These are phyloP conservation scores for Eruca vesicaria DNA, from an alignment of 441 rosid genomes.

Conservation along the genomic window DNA sequence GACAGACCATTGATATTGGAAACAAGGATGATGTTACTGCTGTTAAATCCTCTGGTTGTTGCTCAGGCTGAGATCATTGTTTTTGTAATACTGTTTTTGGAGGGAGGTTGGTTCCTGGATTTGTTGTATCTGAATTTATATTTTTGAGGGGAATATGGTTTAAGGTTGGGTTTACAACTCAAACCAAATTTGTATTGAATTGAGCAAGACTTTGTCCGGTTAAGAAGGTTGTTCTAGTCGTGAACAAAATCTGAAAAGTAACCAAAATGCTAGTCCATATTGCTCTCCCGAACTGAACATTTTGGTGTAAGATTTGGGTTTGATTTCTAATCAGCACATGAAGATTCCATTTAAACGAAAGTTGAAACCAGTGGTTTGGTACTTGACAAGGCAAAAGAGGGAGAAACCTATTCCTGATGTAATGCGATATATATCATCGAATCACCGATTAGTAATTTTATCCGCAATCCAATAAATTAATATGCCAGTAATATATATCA, in stretches of 20 bases:
- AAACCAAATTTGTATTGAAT: not conserved
- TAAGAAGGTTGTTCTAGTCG: not conserved
- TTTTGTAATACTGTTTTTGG: not conserved
- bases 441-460: too few relatives aligned
- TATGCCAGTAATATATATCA: too few relatives aligned
- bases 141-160: not conserved
- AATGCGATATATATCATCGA: too few relatives aligned
- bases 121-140: constrained; percentile 3
- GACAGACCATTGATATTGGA: constrained; percentile 63
- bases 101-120: not conserved
- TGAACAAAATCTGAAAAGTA: not conserved
- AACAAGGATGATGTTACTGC: constrained; percentile 63
- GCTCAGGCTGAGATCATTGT: constrained; percentile 46
- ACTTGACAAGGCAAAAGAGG: too few relatives aligned
- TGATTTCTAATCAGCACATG: too few relatives aligned
- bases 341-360: too few relatives aligned
- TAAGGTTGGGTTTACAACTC: constrained; percentile 5
- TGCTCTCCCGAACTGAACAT: too few relatives aligned
- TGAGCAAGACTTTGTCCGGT: constrained; percentile 11
- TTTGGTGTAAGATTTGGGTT: too few relatives aligned
- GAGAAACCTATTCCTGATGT: too few relatives aligned
- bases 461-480: too few relatives aligned
- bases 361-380: too few relatives aligned
- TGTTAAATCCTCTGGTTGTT: constrained; percentile 58
- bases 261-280: too few relatives aligned